phyloP scores from a whole-genome alignment of 2,329 filamentous ascomycete genomes.

The Trichoderma endophyticum region DNA sequence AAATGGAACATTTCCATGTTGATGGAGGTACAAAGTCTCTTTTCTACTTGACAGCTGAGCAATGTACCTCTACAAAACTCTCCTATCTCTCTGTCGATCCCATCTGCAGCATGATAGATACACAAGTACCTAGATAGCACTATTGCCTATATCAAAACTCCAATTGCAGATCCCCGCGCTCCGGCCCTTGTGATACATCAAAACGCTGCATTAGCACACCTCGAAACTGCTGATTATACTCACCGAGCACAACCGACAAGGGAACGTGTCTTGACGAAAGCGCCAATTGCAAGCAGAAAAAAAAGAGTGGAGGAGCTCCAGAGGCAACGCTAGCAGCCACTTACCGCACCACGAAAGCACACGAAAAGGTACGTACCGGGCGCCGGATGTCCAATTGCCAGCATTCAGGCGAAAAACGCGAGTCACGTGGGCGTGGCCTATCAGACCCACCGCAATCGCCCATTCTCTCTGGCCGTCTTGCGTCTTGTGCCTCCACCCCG shows the following conservation, averaged over 20 bases:
- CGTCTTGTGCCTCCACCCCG: slow-evolving; percentile 29
- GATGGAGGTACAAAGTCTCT: not conserved
- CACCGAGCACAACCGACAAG: not conserved
- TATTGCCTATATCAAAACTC: not conserved
- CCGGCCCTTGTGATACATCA: not conserved
- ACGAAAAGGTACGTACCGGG: not conserved
- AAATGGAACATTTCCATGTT: not conserved
- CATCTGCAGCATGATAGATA: not conserved
- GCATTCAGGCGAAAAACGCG: slow-evolving; percentile 3
- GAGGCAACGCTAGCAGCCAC: not conserved
- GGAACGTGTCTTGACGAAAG: slow-evolving; percentile 1
- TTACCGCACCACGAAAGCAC: not conserved
- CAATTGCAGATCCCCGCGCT: not conserved
- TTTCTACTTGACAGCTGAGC: not conserved
- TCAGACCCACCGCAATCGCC: slow-evolving; percentile 20
- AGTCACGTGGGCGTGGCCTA: slow-evolving; percentile 18
- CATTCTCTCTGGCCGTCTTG: slow-evolving; percentile 19
- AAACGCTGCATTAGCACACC: not conserved
- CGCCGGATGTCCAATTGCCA: not conserved
- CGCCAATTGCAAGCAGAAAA: slow-evolving; percentile 1
- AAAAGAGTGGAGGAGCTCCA: not conserved
- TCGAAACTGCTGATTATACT: not conserved
- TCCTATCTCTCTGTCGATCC: not conserved
- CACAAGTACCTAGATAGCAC: not conserved
- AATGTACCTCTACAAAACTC: not conserved